Conservation (phyloP, 108 stramenopile genomes). For the Phaeodactylum tricornutum region DNA sequence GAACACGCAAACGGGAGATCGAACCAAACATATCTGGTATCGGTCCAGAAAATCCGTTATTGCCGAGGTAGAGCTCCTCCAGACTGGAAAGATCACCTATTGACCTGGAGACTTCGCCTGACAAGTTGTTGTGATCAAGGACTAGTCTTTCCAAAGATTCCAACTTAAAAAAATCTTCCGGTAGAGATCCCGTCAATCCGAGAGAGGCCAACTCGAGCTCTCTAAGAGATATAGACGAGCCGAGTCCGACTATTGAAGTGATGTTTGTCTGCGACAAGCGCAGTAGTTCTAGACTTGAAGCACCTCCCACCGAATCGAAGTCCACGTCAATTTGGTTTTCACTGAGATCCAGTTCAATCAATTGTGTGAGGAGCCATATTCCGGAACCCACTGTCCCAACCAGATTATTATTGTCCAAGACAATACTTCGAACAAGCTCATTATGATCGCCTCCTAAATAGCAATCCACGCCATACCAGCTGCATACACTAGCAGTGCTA, state of each 20-base stretch:
- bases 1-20: neutral
- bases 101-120: neutral
- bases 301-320: slow-evolving; percentile 47
- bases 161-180: slow-evolving; percentile 7
- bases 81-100: neutral
- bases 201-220: slow-evolving; percentile 26
- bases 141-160: neutral
- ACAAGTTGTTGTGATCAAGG: slow-evolving; percentile 5
- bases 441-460: slow-evolving; percentile 14
- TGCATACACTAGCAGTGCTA: slow-evolving; percentile 28
- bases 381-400: slow-evolving; percentile 29
- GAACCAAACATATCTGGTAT: slow-evolving; percentile 4
- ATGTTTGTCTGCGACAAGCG: slow-evolving; percentile 44
- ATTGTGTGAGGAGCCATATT: slow-evolving; percentile 16
- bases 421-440: slow-evolving; percentile 40
- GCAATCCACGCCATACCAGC: slow-evolving; percentile 66
- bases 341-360: slow-evolving; percentile 22
- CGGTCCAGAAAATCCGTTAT: slow-evolving; percentile 26
- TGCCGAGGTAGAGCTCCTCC: slow-evolving; percentile 26
- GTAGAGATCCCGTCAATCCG: slow-evolving; percentile 16
- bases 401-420: slow-evolving; percentile 47
- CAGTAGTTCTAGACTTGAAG: slow-evolving; percentile 46
- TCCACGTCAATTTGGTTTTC: slow-evolving; percentile 50
- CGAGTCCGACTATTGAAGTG: slow-evolving; percentile 23
- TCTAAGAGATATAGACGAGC: slow-evolving; percentile 14